Base-by-base conservation (phyloP, 164 flowering plant genomes). In the Tetracentron sinense region DNA sequence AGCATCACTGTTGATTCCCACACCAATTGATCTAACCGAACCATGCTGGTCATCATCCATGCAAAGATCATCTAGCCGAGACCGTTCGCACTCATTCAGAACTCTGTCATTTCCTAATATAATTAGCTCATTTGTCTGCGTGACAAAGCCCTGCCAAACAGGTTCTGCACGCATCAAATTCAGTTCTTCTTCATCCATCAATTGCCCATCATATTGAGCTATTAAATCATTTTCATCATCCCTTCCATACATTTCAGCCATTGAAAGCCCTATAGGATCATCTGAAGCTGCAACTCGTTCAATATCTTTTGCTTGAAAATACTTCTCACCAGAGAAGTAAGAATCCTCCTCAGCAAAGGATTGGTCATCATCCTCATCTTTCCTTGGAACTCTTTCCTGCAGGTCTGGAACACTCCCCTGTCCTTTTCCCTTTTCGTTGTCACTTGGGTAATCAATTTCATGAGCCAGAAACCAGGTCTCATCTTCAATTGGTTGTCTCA, bases 101-200 rank as follows among this genome's bases (percentile, higher is more conserved):
- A 56, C 72, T 56, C 78, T 82, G 11, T 76, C 79, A 70, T 88
- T 85, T 26, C 82, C 84, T 56, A 88, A 31, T 80, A 85, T 74
- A 60, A 78, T 65, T 23, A 85, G 81, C 52, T 85, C 89, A 71
- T 85, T 79, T 53, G 85, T 69, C 74, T 87, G 88, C 59, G 85
- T 81, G 33, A 88, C 95, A 80, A 88, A 86, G 15, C 95, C 95
- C 77, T 83, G 85, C 95, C 95, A 88, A n/a, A 84, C 88, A 74
- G 95, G 86, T 67, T 86, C 91, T 50, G 85, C 67, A 67, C 86
- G 85, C 86, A 88, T 84, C 72, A 84, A 66, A 71, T 76, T 86
- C 42, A 84, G 69, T 66, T 86, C 93, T 60, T 83, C 88, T 56
- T 77, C 87, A 68, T 83, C 89, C 85, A 88, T 79, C 75, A 85